These are phyloP conservation scores for Coniferiporia weirii DNA, from an alignment of 1,284 basidiomycete genomes.

Conservation along the genomic window DNA sequence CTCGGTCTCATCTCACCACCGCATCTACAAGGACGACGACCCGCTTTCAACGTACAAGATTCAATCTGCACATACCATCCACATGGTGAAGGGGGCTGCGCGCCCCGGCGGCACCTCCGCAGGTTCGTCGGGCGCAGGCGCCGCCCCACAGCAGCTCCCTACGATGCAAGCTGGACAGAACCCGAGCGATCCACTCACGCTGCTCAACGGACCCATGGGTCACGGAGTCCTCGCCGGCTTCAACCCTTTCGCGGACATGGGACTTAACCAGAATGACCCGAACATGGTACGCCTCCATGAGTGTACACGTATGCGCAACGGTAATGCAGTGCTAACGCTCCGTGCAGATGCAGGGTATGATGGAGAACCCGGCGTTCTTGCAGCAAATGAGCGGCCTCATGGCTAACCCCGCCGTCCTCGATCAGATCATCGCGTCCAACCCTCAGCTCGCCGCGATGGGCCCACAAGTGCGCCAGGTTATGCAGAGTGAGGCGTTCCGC, in stretches of 20 bases:
- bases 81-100: constrained; percentile 87
- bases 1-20: neutral
- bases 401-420: constrained; percentile 76
- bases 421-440: constrained; percentile 78
- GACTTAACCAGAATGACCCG: constrained; percentile 81
- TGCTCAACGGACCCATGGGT: constrained; percentile 64
- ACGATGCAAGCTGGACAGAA: constrained; percentile 84
- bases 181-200: constrained; percentile 71
- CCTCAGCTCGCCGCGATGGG: constrained; percentile 77
- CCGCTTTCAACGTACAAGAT: constrained; percentile 82
- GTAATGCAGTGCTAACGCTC: neutral
- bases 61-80: constrained; percentile 79
- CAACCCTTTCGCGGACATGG: constrained; percentile 86
- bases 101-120: constrained; percentile 34
- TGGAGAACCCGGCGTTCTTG: constrained; percentile 77
- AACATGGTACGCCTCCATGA: constrained; percentile 63
- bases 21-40: constrained; percentile 69
- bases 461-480: constrained; percentile 74
- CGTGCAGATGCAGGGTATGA: constrained; percentile 71
- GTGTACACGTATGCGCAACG: neutral
- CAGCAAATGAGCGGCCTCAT: constrained; percentile 74
- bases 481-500: constrained; percentile 77
- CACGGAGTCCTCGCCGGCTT: constrained; percentile 65
- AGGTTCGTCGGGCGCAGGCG: constrained; percentile 28
- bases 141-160: constrained; percentile 50